phyloP scores from a whole-genome alignment of 352 stramenopile genomes.

The Globisporangium rhizosaccharum region DNA sequence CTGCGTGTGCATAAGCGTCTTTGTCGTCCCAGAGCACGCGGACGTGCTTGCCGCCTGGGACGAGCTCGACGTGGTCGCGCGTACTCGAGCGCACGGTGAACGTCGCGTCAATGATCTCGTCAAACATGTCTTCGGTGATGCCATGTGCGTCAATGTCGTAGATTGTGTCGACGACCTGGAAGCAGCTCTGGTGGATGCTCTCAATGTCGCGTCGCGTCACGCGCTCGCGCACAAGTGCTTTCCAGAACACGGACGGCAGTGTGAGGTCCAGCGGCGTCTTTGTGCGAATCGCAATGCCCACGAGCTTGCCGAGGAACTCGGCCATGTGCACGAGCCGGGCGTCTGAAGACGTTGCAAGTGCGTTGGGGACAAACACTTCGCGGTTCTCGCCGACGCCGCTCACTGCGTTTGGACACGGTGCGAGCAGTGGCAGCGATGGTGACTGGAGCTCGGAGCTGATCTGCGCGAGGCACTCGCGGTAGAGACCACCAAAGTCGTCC shows the following conservation, averaged over 20 bases:
- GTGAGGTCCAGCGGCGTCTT: slow-evolving; percentile 92
- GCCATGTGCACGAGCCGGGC: slow-evolving; percentile 80
- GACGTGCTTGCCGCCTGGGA: slow-evolving; percentile 70
- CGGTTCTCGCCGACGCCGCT: slow-evolving; percentile 85
- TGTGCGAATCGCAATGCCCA: slow-evolving; percentile 90
- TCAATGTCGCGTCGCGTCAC: slow-evolving; percentile 81
- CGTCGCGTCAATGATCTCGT: slow-evolving; percentile 87
- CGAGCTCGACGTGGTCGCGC: slow-evolving; percentile 68
- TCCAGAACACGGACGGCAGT: slow-evolving; percentile 90
- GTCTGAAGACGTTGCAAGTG: slow-evolving; percentile 36
- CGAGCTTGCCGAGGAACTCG: slow-evolving; percentile 93
- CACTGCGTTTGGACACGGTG: slow-evolving; percentile 86
- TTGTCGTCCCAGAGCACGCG: slow-evolving; percentile 90
- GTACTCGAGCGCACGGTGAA: slow-evolving; percentile 88
- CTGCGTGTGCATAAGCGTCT: slow-evolving; percentile 69
- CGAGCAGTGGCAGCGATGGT: slow-evolving; percentile 73
- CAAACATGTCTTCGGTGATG: slow-evolving; percentile 84
- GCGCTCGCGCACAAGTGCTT: slow-evolving; percentile 81
- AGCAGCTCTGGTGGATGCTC: slow-evolving; percentile 74
- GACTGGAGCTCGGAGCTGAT: slow-evolving; percentile 87
- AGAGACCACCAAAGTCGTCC: slow-evolving; percentile 88
- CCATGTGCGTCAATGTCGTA: slow-evolving; percentile 69
- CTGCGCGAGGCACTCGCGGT: slow-evolving; percentile 86
- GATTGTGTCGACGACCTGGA: slow-evolving; percentile 89
- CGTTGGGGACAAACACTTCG: slow-evolving; percentile 82